phyloP scores from a whole-genome alignment of 805 yeast genomes.

The Candida nitratophila region DNA sequence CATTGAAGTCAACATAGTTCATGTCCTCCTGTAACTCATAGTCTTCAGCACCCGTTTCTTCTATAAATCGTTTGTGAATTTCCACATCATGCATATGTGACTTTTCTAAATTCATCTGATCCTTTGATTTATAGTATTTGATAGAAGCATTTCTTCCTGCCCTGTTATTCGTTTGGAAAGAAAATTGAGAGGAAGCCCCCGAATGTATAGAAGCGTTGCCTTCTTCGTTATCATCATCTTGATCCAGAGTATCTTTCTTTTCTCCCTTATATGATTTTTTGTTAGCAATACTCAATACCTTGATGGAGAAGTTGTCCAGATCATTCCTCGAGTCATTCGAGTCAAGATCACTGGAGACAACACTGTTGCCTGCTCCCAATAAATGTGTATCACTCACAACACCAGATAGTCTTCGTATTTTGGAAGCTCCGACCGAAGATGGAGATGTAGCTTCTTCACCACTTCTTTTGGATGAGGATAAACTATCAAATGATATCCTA shows the following conservation, averaged over 20 bases:
- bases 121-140: slow-evolving; percentile 28
- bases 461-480: background rate
- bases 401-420: slow-evolving; percentile 1
- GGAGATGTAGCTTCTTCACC: background rate
- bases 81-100: slow-evolving; percentile 10
- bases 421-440: background rate
- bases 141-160: slow-evolving; percentile 30
- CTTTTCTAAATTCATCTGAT: slow-evolving; percentile 22
- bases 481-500: background rate
- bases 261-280: background rate
- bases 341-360: too few relatives aligned
- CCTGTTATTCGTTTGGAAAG: slow-evolving; percentile 23
- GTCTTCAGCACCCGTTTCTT: slow-evolving; percentile 16
- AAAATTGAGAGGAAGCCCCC: slow-evolving; percentile 24
- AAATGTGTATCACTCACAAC: slow-evolving; percentile 1
- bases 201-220: slow-evolving; percentile 3
- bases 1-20: slow-evolving; percentile 24
- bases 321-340: slow-evolving; percentile 1
- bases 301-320: slow-evolving; percentile 16
- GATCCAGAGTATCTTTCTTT: background rate
- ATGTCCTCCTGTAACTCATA: slow-evolving; percentile 24
- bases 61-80: slow-evolving; percentile 17
- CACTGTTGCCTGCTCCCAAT: background rate
- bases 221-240: background rate
- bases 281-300: slow-evolving; percentile 7